phyloP scores from a whole-genome alignment of 805 yeast genomes.

The Candida maris region DNA sequence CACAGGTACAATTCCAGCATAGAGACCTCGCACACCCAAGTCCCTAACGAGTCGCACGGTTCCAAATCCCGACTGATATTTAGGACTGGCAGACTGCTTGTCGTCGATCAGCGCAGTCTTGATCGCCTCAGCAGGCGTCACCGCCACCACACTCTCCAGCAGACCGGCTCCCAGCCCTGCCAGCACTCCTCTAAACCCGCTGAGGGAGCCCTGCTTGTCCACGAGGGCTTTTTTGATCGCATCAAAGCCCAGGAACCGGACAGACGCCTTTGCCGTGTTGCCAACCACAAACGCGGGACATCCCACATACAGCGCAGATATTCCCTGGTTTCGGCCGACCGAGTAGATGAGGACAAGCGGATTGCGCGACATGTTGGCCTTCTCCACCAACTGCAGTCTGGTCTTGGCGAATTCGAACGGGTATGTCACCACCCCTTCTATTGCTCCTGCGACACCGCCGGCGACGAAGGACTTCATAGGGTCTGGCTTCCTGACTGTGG shows the following conservation, averaged over 20 bases:
- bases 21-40: constrained; percentile 78
- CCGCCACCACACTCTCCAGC: constrained; percentile 86
- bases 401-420: constrained; percentile 98
- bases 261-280: constrained; percentile 94
- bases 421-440: constrained; percentile 87
- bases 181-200: constrained; percentile 86
- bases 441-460: constrained; percentile 96
- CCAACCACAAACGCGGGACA: constrained; percentile 97
- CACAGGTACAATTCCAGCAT: constrained; percentile 88
- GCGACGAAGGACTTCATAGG: constrained; percentile 84
- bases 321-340: constrained; percentile 75
- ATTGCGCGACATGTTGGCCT: constrained; percentile 67
- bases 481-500: constrained; percentile 42
- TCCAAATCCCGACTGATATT: constrained; percentile 70
- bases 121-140: constrained; percentile 95
- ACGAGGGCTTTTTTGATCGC: constrained; percentile 70
- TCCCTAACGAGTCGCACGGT: constrained; percentile 65
- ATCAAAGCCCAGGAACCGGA: constrained; percentile 90
- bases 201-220: constrained; percentile 81
- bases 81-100: constrained; percentile 70
- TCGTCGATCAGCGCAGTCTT: constrained; percentile 96
- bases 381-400: constrained; percentile 76
- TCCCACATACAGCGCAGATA: constrained; percentile 80
- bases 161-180: constrained; percentile 99
- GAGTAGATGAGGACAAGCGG: constrained; percentile 78